Evolutionary conservation across 768 basidiomycete species (phyloP), one percentile per base, ranked within the genome.

Genomic region (Lactifluus hygrophoroides): DNA sequence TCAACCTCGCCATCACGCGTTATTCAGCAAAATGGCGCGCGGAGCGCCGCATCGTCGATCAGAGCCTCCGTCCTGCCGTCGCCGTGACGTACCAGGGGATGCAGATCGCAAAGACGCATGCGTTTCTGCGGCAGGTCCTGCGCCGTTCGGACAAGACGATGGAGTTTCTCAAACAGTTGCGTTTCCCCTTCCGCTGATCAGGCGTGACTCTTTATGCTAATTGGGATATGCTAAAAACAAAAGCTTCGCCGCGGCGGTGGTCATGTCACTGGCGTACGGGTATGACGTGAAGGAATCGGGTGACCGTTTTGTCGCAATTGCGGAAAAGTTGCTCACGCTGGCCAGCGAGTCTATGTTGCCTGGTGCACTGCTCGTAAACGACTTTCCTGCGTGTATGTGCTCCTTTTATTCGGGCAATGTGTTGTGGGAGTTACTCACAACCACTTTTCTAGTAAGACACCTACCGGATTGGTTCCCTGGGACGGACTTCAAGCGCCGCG

Each of bases 401-500:
- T 19, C 3, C n/a, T 14, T n/a, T 38, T 19, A 7, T 14, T 23
- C 37, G 16, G 3, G 7, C 13, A 8, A 10, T 7, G 8, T 42
- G 19, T 43, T 23, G 11, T 43, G 1, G 16, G n/a, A n/a, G n/a
- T n/a, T n/a, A n/a, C 21, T 13, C 35, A 35, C 35, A 11, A 4
- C 0, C 35, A 10, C n/a, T 5, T 13, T 6, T 16, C 1, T 5
- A 60, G 58, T 60, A n/a, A 32, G 37, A 16, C 19, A 49, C 7
- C 28, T 60, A 3, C 58, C 47, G 10, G 54, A 54, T 21, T 60
- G 58, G 58, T 43, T 55, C 40, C 58, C 42, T 16, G 47, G 58
- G 53, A 49, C 38, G 19, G 58, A 30, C 8, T 60, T 55, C 58
- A 49, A 60, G 32, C 32, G 38, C 7, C 54, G 52, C 3, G 54